Base-by-base conservation (phyloP, 345 rosid genomes). In the Citrus australasica region DNA sequence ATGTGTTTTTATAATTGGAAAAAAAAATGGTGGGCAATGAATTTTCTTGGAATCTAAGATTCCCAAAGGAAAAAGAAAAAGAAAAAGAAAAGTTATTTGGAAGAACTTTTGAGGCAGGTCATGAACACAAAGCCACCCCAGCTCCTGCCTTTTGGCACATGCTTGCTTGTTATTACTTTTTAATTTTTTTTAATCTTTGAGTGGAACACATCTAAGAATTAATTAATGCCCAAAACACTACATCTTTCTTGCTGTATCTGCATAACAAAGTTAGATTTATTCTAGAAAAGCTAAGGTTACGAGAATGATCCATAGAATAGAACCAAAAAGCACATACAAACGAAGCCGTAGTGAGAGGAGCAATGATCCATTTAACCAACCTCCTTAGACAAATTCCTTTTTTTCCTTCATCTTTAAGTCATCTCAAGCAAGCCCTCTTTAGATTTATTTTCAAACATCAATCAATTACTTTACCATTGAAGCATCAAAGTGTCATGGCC, bases 21-120 rank as follows among this genome's bases (percentile, higher is more conserved):
- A 37, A 37, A 35, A 37, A 37, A 37, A 37, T 37, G 40, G 2
- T 7, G 0, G 42, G 51, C 61, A n/a, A 6, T 48, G 37, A 46
- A 65, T 65, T 75, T 64, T 30, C 78, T 65, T 65, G 53, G 51
- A 51, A 35, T 24, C 42, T 19, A 66, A 76, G 71, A 76, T 66
- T 53, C 70, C 9, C 11, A 38, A 9, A 38, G 10, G 10, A 8
- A 8, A 38, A 7, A 32, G 33, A 4, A 2, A n/a, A 19, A 27
- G 3, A 5, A 25, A 68, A 2, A 17, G 3, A 5, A 68, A 68
- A 2, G 42, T 37, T 21, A 69, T 46, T 46, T 62, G 25, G 59
- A 40, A 63, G 60, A 62, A 62, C 67, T 60, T 60, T n/a, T 60
- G 8, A 16, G 66, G 35, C 27, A 3, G 71, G 16, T 38, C 25